Conservation (phyloP, 2,329 filamentous ascomycete species). For the Golovinomyces cichoracearum region DNA sequence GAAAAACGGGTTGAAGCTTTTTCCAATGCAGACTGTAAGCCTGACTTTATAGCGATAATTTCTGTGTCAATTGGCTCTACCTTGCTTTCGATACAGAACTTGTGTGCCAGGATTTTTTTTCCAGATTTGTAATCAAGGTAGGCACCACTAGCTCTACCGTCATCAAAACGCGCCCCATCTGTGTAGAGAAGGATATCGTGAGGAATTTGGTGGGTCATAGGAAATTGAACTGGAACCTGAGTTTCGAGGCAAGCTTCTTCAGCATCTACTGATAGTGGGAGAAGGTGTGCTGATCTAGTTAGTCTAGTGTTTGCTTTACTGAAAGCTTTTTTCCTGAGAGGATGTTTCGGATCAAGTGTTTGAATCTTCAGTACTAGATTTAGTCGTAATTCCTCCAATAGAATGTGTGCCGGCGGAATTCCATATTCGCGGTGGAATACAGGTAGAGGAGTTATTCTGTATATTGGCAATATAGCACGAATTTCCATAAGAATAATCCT, state of each 20-base stretch:
- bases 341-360: background rate
- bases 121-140: background rate
- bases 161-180: background rate
- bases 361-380: background rate
- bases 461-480: background rate
- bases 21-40: background rate
- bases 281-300: background rate
- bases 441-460: background rate
- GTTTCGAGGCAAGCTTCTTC: background rate
- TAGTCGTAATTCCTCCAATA: background rate
- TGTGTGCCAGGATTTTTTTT: background rate
- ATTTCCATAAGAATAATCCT: background rate
- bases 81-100: background rate
- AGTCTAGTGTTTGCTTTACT: background rate
- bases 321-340: background rate
- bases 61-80: background rate
- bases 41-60: background rate
- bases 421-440: background rate
- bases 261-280: background rate
- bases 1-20: background rate
- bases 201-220: no score
- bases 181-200: background rate
- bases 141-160: background rate
- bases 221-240: no score
- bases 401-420: background rate